Evolutionary conservation across 345 rosid species (phyloP), one percentile per base, ranked within the genome.

Genomic region (Acer yangbiense): DNA sequence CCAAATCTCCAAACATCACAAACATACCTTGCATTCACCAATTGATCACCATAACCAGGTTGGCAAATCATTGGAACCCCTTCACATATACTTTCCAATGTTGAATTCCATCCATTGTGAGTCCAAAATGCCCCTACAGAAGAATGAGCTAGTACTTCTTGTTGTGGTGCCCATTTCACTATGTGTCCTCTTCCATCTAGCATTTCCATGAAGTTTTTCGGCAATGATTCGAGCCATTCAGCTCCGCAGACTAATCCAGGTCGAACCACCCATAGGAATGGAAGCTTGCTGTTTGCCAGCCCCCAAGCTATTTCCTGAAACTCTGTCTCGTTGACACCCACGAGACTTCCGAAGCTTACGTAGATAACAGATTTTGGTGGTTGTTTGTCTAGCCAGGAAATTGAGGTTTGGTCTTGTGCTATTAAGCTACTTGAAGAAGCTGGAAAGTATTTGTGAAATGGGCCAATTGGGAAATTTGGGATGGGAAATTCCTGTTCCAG

Each of bases 21-120:
- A 27, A 86, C 71, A 32, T 78, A 86, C 78, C 92, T 86, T 2
- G 93, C 82, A 64, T 90, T 89, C 27, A 83, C 83, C 65, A 6
- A 71, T 66, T 93, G 94, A 85, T 95, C 98, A 18, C 86, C 83
- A 58, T 89, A 90, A 75, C 82, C 74, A 0, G 97, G 91, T 39
- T 87, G 85, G 21, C 95, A 95, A 54, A 94, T 88, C 97, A 93
- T 86, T 1, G 97, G 95, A n/a, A 88, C 92, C 27, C 91, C 89
- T 67, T 88, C 90, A 27, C 85, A 84, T 72, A 93, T 75, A 68
- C 90, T 87, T 72, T 94, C 97, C 77, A 88, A 18, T 2, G 88
- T 84, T 1, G 94, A 92, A 77, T 94, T 94, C 97, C 94, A 92
- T 4, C 94, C 96, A 46, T 80, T 65, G 64, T 90, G 98, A 0